Percentiles rank a stretch among this genome's conserved stretches.
phyloP scores from a whole-genome alignment of 306 rosid species.

The Quercus wislizeni region DNA sequence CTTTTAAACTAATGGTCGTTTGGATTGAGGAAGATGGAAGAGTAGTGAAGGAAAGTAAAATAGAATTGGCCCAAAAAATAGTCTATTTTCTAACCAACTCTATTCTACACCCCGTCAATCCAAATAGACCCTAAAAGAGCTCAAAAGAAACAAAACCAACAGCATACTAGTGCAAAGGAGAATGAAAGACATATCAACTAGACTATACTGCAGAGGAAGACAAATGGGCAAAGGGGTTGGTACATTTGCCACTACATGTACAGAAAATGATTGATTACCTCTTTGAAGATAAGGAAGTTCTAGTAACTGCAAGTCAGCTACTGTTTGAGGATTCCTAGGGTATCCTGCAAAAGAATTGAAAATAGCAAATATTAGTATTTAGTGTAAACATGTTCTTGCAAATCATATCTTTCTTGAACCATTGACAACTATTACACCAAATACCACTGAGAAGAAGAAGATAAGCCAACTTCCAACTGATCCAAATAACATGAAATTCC shows the following conservation, averaged over 20 bases:
- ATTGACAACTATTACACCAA: background rate
- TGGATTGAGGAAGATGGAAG: too few relatives aligned
- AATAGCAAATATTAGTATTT: background rate
- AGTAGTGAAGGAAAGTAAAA: too few relatives aligned
- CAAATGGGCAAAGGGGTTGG: background rate
- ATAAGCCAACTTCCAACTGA: too few relatives aligned
- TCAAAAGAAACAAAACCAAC: background rate
- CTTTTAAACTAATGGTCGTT: background rate
- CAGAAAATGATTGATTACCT: conserved; percentile 40
- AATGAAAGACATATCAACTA: background rate
- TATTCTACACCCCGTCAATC: accelerated
- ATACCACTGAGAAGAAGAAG: background rate
- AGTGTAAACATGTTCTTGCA: background rate
- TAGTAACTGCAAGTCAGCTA: conserved; percentile 66
- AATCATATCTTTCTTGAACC: background rate
- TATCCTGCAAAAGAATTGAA: conserved; percentile 39
- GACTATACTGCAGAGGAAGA: background rate
- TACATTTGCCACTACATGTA: conserved; percentile 3
- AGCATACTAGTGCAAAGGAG: background rate
- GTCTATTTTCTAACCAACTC: accelerated
- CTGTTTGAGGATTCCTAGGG: conserved; percentile 75
- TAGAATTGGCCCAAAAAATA: too few relatives aligned
- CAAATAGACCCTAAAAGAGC: background rate
- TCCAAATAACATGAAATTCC: background rate
- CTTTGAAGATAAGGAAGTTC: conserved; percentile 75